Percentiles rank a stretch among this genome's conserved stretches.
Evolutionary conservation across 495 filamentous ascomycete genomes (phyloP).

Genomic region (Cetradonia linearis): DNA sequence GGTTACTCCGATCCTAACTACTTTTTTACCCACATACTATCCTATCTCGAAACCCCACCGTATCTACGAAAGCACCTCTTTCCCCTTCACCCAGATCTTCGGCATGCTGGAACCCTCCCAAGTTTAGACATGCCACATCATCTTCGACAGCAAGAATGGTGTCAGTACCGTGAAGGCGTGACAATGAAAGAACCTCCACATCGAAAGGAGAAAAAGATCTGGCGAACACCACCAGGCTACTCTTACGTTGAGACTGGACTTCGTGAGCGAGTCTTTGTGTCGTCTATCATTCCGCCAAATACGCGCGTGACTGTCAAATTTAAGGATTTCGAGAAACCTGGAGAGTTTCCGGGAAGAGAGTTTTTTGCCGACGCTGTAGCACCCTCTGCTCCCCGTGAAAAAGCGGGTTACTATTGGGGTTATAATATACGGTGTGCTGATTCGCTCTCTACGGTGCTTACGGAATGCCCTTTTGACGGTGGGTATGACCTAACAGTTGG

Average conservation of each 20-base stretch:
- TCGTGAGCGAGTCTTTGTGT: conserved; percentile 38
- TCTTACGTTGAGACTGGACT: conserved; percentile 27
- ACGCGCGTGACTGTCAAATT: conserved; percentile 60
- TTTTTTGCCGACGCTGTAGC: conserved; percentile 39
- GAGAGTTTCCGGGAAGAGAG: conserved; percentile 9
- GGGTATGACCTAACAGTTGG: conserved; percentile 62
- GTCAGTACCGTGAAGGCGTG: conserved; percentile 62
- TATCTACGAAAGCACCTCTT: conserved; percentile 60
- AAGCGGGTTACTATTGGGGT: conserved; percentile 70
- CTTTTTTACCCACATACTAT: conserved; percentile 61
- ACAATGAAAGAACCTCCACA: conserved; percentile 29
- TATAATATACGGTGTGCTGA: conserved; percentile 50
- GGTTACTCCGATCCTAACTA: conserved; percentile 55
- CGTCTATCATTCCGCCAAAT: conserved; percentile 43
- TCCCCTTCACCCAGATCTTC: conserved; percentile 59
- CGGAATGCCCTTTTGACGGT: conserved; percentile 50
- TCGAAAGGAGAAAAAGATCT: conserved; percentile 12
- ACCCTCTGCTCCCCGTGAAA: conserved; percentile 50
- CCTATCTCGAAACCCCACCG: conserved; percentile 66
- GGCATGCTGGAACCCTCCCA: conserved; percentile 51
- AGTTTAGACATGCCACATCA: conserved; percentile 72
- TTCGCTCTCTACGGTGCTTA: conserved; percentile 55
- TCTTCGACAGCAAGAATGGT: conserved; percentile 53
- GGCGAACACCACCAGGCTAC: conserved; percentile 9
- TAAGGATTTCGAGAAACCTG: conserved; percentile 20